Conservation (phyloP, 129 eudicot genomes). For the Flaveria ramosissima region DNA sequence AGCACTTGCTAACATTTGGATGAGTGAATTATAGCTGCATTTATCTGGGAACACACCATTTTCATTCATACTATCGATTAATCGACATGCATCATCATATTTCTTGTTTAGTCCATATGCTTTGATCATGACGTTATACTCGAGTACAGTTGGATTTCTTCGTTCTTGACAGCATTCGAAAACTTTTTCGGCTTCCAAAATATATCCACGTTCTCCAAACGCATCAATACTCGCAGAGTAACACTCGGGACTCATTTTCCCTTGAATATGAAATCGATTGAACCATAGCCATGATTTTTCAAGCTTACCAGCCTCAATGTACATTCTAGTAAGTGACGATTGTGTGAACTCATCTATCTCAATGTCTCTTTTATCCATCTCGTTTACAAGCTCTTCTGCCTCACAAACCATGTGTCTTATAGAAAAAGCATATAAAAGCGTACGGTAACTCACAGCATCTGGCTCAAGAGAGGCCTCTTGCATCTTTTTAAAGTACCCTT, state of each 20-base stretch:
- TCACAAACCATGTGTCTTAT: constrained; percentile 82
- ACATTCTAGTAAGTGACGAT: constrained; percentile 87
- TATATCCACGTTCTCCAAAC: constrained; percentile 68
- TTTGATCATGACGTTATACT: constrained; percentile 87
- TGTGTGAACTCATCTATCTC: constrained; percentile 84
- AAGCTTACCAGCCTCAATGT: constrained; percentile 70
- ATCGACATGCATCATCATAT: constrained; percentile 60
- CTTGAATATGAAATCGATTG: constrained; percentile 64
- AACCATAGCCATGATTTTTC: constrained; percentile 76
- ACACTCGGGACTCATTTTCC: constrained; percentile 77
- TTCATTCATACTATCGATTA: constrained; percentile 66
- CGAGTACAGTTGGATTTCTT: constrained; percentile 57
- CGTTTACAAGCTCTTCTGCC: constrained; percentile 67
- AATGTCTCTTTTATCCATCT: constrained; percentile 71
- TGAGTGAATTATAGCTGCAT: constrained; percentile 75
- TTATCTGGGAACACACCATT: constrained; percentile 62
- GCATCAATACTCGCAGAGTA: constrained; percentile 90
- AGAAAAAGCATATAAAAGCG: constrained; percentile 80
- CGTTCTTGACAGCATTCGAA: constrained; percentile 57
- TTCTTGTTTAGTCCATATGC: constrained; percentile 80
- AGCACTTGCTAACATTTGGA: constrained; percentile 56
- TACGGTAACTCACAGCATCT: constrained; percentile 80
- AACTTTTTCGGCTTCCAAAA: constrained; percentile 65
- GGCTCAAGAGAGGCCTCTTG: constrained; percentile 66
- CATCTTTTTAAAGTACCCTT: constrained; percentile 63